Evolutionary conservation across 2,329 filamentous ascomycete species (phyloP).

Genomic region (Fusarium ramigenum): DNA sequence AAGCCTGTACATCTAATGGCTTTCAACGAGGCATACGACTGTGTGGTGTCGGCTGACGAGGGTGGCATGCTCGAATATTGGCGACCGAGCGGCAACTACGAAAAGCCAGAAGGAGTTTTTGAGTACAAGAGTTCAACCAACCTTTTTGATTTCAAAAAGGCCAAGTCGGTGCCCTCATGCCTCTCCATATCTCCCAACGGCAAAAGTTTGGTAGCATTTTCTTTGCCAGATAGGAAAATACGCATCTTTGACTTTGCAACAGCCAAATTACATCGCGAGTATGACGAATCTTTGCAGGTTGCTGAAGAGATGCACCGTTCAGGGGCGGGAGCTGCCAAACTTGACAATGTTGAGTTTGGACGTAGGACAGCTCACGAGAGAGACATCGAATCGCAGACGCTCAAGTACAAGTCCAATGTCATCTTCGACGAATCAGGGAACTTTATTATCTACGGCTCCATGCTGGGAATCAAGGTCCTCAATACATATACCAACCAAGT

Average conservation of each 20-base stretch:
- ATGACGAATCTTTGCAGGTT: conserved; percentile 91
- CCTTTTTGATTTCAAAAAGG: conserved; percentile 96
- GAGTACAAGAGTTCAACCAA: conserved; percentile 93
- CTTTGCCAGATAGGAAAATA: conserved; percentile 92
- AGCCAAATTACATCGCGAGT: conserved; percentile 88
- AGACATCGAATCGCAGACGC: conserved; percentile 77
- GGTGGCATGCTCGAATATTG: conserved; percentile 98
- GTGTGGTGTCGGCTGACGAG: conserved; percentile 88
- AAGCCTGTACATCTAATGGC: conserved; percentile 84
- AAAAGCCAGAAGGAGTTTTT: conserved; percentile 93
- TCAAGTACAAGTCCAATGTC: conserved; percentile 80
- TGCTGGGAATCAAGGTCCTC: conserved; percentile 92
- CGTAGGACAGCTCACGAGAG: conserved; percentile 85
- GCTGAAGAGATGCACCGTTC: conserved; percentile 96
- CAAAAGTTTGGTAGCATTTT: conserved; percentile 86
- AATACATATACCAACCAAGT: conserved; percentile 96
- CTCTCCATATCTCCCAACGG: conserved; percentile 88
- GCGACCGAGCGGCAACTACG: conserved; percentile 81
- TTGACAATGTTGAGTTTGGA: conserved; percentile 93
- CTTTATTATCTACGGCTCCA: conserved; percentile 93
- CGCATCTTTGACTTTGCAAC: conserved; percentile 92
- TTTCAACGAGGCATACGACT: conserved; percentile 90
- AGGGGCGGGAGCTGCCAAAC: conserved; percentile 80
- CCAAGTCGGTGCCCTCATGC: conserved; percentile 84
- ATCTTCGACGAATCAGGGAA: conserved; percentile 96